Percentiles rank a stretch among this genome's conserved stretches.
Conservation (phyloP, 768 basidiomycete species). For the Boletus subcaerulescens region DNA sequence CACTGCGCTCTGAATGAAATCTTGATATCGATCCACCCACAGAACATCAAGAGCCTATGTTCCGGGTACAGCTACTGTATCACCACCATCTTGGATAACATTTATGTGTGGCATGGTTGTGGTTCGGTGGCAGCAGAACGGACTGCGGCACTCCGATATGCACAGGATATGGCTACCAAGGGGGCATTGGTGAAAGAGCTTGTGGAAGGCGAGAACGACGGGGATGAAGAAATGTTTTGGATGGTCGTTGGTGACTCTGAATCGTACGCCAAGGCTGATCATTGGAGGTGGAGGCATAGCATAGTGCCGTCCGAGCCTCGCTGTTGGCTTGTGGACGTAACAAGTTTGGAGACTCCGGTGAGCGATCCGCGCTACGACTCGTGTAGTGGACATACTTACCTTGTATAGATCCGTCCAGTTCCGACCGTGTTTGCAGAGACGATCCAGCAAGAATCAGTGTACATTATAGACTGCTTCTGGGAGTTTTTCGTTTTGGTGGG, state of each 20-base stretch:
- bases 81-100: conserved; percentile 59
- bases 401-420: conserved; percentile 45
- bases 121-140: conserved; percentile 63
- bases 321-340: conserved; percentile 57
- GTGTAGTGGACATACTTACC: conserved; percentile 1
- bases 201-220: conserved; percentile 58
- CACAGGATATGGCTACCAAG: conserved; percentile 41
- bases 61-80: conserved; percentile 85
- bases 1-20: not conserved
- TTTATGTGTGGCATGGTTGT: conserved; percentile 81
- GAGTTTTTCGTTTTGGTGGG: conserved; percentile 79
- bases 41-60: conserved; percentile 69
- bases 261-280: conserved; percentile 69
- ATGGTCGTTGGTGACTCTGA: conserved; percentile 75
- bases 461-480: conserved; percentile 73
- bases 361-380: conserved; percentile 16
- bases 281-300: conserved; percentile 71
- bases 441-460: conserved; percentile 46
- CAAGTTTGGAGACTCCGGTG: conserved; percentile 38
- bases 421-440: conserved; percentile 41
- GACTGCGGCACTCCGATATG: conserved; percentile 61
- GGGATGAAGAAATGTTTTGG: conserved; percentile 79
- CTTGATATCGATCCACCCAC: conserved; percentile 1
- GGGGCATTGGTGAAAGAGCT: conserved; percentile 50
- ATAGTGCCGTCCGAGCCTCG: conserved; percentile 43